These are phyloP conservation scores for Exutisphaerella laricina DNA, from an alignment of 2,329 filamentous ascomycete genomes.

Conservation along the genomic window DNA sequence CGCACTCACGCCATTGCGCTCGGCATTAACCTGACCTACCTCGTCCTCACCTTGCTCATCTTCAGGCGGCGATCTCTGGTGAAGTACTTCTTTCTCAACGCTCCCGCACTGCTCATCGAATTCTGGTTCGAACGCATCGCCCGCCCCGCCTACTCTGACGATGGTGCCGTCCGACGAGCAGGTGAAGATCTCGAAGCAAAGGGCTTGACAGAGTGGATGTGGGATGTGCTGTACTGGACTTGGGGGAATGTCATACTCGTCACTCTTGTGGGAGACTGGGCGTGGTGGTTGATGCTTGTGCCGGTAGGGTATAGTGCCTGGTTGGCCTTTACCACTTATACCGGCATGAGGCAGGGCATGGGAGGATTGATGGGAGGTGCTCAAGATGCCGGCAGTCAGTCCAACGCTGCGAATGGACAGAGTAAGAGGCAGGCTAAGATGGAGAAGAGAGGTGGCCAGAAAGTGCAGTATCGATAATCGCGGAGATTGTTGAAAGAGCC, in stretches of 20 bases:
- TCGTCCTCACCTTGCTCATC: slow-evolving; percentile 61
- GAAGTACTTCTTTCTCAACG: slow-evolving; percentile 65
- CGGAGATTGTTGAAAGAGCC: too few relatives aligned
- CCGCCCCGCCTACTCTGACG: slow-evolving; percentile 63
- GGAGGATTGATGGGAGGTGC: slow-evolving; percentile 39
- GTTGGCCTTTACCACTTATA: slow-evolving; percentile 43
- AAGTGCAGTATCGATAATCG: slow-evolving; percentile 43
- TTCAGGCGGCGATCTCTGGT: slow-evolving; percentile 49
- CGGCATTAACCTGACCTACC: slow-evolving; percentile 66
- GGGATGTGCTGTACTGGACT: slow-evolving; percentile 92
- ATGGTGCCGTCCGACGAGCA: slow-evolving; percentile 61
- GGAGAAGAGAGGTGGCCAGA: slow-evolving; percentile 49
- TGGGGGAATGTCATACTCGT: slow-evolving; percentile 72
- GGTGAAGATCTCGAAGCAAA: slow-evolving; percentile 85
- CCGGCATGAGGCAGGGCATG: slow-evolving; percentile 40
- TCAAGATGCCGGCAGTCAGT: slow-evolving; percentile 12
- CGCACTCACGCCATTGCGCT: slow-evolving; percentile 75
- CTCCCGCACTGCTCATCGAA: slow-evolving; percentile 72
- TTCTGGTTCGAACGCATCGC: slow-evolving; percentile 79
- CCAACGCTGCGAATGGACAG: slow-evolving; percentile 18
- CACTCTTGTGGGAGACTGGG: slow-evolving; percentile 74
- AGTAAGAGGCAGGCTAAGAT: slow-evolving; percentile 49
- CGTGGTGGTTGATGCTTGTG: slow-evolving; percentile 55
- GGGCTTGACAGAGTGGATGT: slow-evolving; percentile 96
- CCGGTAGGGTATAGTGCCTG: slow-evolving; percentile 42